Evolutionary conservation across 345 rosid species (phyloP), one percentile per base, ranked within the genome.

Genomic region (Eucalyptus paniculata): DNA sequence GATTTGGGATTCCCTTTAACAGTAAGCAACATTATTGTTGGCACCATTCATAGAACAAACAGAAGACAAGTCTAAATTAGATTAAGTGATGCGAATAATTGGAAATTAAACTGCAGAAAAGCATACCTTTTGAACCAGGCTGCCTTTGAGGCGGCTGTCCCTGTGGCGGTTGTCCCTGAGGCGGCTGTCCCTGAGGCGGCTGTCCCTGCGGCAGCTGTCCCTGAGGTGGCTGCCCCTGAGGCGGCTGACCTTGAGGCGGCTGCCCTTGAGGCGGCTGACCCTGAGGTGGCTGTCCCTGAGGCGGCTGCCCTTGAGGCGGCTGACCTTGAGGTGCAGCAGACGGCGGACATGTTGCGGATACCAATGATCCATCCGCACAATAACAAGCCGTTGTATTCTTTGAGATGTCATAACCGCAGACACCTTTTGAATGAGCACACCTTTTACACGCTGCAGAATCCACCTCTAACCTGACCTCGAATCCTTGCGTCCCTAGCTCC

Each of bases 321-420:
- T 51, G 56, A 18, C 56, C 9, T 18, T 51, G 56, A 51, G 56
- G 56, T 7, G 56, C 86, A 37, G 86, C 30, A 37, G 86, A 37
- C 0, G 24, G 47, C 14, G 7, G 1, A 37, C 49, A 34, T 80
- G 14, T 44, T 1, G 86, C 3, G 0, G 49, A 18, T 37, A 4
- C 6, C 86, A 42, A 80, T 37, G 86, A 80, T 37, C 86, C 86
- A 44, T 80, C 86, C 4, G 14, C 16, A 24, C 86, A 80, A 80
- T 80, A 80, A 37, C 86, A 80, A 12, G 86, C 49, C 28, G 47
- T 80, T 80, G 56, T 51, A n/a, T 88, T 82, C 67, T 32, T n/a
- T 13, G 87, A 81, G 34, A 50, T 42, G 45, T 83, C 90, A 49
- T 88, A 88, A 24, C 90, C 90, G 23, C 90, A 89, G 49, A 89